Evolutionary conservation across 768 basidiomycete genomes (phyloP).

Genomic region (Suillus subalutaceus): DNA sequence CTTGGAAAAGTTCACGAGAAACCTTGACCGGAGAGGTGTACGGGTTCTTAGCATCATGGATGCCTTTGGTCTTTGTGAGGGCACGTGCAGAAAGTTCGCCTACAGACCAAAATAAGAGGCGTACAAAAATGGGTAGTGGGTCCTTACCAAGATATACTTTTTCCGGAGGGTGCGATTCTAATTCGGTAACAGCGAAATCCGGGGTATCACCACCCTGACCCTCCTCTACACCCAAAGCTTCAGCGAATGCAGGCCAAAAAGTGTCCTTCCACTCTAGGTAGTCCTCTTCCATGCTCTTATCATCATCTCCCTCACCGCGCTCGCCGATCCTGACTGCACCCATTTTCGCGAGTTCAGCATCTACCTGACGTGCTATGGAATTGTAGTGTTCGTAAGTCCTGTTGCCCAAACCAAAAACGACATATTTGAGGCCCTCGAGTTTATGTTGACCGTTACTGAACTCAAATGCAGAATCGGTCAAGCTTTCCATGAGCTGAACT

Average conservation of each 20-base stretch:
- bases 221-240: slow-evolving; percentile 86
- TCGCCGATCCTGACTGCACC: slow-evolving; percentile 86
- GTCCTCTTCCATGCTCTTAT: slow-evolving; percentile 99
- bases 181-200: slow-evolving; percentile 90
- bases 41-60: slow-evolving; percentile 98
- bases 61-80: slow-evolving; percentile 90
- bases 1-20: slow-evolving; percentile 83
- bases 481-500: slow-evolving; percentile 89
- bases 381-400: slow-evolving; percentile 98
- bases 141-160: slow-evolving; percentile 90
- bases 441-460: slow-evolving; percentile 80
- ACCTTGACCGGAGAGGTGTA: slow-evolving; percentile 81
- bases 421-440: slow-evolving; percentile 88
- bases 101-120: slow-evolving; percentile 27
- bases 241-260: slow-evolving; percentile 93
- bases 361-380: slow-evolving; percentile 80
- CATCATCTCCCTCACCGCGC: slow-evolving; percentile 96
- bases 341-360: slow-evolving; percentile 71
- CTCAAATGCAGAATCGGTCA: slow-evolving; percentile 84
- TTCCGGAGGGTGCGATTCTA: slow-evolving; percentile 71
- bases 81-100: slow-evolving; percentile 96
- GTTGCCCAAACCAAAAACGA: slow-evolving; percentile 92
- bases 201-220: slow-evolving; percentile 94
- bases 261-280: slow-evolving; percentile 98
- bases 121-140: not conserved